Conservation (phyloP, 345 rosid species). For the Citrus mangshanensis region DNA sequence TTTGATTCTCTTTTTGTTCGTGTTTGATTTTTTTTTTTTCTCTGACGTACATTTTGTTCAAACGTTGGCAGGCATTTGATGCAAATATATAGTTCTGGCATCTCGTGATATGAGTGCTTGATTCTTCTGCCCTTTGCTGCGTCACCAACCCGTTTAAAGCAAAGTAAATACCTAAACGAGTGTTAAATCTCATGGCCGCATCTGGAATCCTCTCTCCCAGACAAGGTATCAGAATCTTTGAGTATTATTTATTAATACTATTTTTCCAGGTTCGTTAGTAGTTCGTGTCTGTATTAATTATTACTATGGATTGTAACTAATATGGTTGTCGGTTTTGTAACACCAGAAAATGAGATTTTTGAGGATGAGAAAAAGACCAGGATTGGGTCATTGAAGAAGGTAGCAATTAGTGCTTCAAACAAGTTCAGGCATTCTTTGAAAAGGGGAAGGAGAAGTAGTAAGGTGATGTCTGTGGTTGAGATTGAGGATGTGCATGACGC, state of each 20-base stretch:
- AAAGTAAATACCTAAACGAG: conserved; percentile 13
- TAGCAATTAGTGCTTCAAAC: conserved; percentile 61
- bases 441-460: conserved; percentile 70
- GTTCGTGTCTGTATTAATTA: background rate
- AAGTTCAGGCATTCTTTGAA: conserved; percentile 75
- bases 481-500: conserved; percentile 73
- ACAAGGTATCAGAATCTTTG: conserved; percentile 18
- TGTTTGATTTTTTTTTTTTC: background rate
- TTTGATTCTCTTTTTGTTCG: background rate
- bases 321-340: background rate
- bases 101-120: conserved; percentile 28
- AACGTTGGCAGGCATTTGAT: background rate
- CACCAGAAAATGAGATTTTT: conserved; percentile 30
- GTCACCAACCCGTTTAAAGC: conserved; percentile 18
- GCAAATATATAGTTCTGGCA: conserved; percentile 34
- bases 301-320: background rate
- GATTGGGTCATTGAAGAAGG: conserved; percentile 69
- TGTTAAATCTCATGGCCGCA: conserved; percentile 31
- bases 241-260: background rate
- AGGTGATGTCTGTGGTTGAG: conserved; percentile 55
- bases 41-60: background rate
- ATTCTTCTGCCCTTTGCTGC: conserved; percentile 39
- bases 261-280: background rate
- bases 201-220: conserved; percentile 27
- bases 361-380: conserved; percentile 54